Evolutionary conservation across 106 monocot species (phyloP).

Genomic region (Phalaenopsis aphrodite): DNA sequence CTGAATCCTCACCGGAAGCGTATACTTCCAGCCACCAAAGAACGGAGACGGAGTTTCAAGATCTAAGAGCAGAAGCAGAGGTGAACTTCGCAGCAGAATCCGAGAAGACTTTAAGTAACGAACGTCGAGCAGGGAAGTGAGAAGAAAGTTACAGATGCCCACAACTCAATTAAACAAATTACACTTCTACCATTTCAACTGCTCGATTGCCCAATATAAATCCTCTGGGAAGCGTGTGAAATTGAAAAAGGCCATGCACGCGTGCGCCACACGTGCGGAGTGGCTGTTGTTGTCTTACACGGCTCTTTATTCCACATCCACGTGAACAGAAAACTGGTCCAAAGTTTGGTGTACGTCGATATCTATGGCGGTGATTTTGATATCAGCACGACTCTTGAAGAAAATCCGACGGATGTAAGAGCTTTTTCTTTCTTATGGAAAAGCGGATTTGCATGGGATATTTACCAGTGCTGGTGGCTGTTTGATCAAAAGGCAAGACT

Average conservation of each 20-base stretch:
- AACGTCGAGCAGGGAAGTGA: not conserved
- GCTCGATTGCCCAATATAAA: not conserved
- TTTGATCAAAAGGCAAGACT: too few species aligned
- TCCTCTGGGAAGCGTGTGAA: not conserved
- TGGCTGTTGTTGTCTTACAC: slow-evolving; percentile 1
- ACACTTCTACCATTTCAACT: not conserved
- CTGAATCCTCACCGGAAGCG: not conserved
- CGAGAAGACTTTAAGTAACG: not conserved
- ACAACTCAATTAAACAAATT: not conserved
- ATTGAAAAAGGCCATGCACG: not conserved
- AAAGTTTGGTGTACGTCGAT: not conserved
- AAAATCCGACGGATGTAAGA: too few species aligned
- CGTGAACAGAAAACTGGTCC: not conserved
- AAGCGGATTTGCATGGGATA: too few species aligned
- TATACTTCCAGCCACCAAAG: not conserved
- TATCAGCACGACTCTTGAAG: not conserved
- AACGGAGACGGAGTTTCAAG: not conserved
- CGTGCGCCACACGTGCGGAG: slow-evolving; percentile 1
- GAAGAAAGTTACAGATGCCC: slow-evolving; percentile 1
- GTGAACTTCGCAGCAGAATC: not conserved
- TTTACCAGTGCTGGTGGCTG: too few species aligned
- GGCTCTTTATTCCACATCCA: slow-evolving; percentile 3
- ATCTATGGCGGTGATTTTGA: not conserved
- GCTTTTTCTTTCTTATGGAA: too few species aligned
- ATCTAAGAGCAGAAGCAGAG: not conserved